Evolutionary conservation across 495 filamentous ascomycete genomes (phyloP).

Genomic region (Xylaria castorea): DNA sequence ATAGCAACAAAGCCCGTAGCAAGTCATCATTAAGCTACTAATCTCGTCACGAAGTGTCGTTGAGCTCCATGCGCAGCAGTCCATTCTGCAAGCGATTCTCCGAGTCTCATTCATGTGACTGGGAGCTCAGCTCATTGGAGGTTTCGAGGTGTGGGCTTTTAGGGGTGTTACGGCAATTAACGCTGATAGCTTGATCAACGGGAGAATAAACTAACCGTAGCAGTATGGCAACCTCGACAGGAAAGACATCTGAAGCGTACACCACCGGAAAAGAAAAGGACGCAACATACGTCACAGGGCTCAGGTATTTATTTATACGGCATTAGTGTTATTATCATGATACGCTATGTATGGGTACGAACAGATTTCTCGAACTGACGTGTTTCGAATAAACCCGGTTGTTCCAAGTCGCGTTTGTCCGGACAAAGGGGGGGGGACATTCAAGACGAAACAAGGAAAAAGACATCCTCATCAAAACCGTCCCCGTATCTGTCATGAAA

Average conservation of each 20-base stretch:
- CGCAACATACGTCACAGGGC: background rate
- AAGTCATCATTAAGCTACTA: too few relatives aligned
- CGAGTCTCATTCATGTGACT: background rate
- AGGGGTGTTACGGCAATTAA: too few relatives aligned
- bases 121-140: background rate
- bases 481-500: background rate
- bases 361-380: background rate
- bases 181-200: too few relatives aligned
- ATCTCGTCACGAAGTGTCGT: background rate
- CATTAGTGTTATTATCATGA: conserved; percentile 2
- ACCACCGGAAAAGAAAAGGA: too few relatives aligned
- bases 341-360: conserved; percentile 12
- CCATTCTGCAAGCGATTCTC: background rate
- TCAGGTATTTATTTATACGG: background rate
- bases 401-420: background rate
- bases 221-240: too few relatives aligned
- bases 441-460: background rate
- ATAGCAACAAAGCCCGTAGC: too few relatives aligned
- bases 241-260: too few relatives aligned
- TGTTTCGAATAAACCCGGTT: background rate
- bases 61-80: background rate
- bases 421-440: background rate
- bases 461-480: background rate
- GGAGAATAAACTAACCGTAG: too few relatives aligned
- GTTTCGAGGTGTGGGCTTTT: too few relatives aligned